Evolutionary conservation across 148 eudicot species (phyloP), one percentile per base, ranked within the genome.

Genomic region (Diospyros kaki): DNA sequence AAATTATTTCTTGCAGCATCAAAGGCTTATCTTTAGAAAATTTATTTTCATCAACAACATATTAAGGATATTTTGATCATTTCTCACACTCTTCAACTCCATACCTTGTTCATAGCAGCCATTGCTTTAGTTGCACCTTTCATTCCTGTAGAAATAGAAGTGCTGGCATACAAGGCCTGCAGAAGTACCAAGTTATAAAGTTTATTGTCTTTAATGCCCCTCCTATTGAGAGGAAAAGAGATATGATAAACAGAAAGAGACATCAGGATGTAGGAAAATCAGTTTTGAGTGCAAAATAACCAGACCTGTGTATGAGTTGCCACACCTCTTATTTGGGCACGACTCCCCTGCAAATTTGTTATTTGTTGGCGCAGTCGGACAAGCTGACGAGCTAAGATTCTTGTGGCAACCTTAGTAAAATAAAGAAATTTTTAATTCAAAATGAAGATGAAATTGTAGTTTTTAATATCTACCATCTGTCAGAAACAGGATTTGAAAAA

Each of bases 41-140:
- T 45, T 48, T n/a, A 17, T 17, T 67, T 10, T 9, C 9, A 54
- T 39, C 46, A 6, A n/a, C 12, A 39, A 39, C 46, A 39, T 6
- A 69, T 38, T 2, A 11, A n/a, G 3, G 14, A 17, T 44, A 69
- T 4, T n/a, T 40, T 12, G 48, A 54, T 68, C 72, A 68, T 68
- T 68, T 68, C 59, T 68, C 18, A 38, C 46, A 52, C 50, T 39
- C 65, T 65, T 65, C 42, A 76, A 9, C 38, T 4, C 11, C 11
- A 40, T 67, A 87, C 92, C 92, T 89, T 85, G 82, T 89, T 89
- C 92, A 89, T 89, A 62, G 92, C 90, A 61, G 74, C 46, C 92
- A 89, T 89, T 11, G 92, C 92, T 79, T 81, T 89, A 58, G 92
- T 89, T 77, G 92, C 92, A 73, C 92, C 92, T 85, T 89, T 89